Percentiles rank a stretch among this genome's conserved stretches.
Conservation (phyloP, 805 yeast genomes). For the Ogataea methanolica region DNA sequence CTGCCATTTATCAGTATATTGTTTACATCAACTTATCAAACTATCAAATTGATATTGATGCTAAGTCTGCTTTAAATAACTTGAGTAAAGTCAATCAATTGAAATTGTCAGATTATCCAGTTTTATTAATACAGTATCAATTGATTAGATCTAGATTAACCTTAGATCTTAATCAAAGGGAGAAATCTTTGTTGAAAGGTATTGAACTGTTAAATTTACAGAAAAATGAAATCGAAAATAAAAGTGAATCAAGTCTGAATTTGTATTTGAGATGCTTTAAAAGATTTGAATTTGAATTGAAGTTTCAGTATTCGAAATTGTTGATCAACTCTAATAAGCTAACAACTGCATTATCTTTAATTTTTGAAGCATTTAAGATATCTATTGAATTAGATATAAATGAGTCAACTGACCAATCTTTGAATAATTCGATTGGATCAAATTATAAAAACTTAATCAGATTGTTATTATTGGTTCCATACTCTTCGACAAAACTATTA, state of each 20-base stretch:
- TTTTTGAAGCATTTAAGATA: conserved; percentile 2
- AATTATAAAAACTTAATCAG: no score
- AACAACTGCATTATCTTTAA: background rate
- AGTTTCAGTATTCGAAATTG: conserved; percentile 2
- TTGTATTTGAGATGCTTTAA: background rate
- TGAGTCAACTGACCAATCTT: no score
- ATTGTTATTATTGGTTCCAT: no score
- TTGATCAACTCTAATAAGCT: conserved; percentile 1
- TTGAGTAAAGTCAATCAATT: conserved; percentile 12
- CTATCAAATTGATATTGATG: conserved; percentile 1
- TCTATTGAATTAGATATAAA: background rate
- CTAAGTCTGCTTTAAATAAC: conserved; percentile 1
- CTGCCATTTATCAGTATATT: conserved; percentile 7
- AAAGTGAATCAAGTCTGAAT: no score
- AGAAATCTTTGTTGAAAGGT: conserved; percentile 10
- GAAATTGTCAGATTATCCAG: conserved; percentile 9
- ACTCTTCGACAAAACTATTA: no score
- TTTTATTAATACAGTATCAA: conserved; percentile 6
- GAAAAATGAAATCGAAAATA: no score
- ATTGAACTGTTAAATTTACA: conserved; percentile 5
- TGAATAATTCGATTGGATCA: no score
- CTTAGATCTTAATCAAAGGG: conserved; percentile 6
- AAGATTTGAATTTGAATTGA: conserved; percentile 4
- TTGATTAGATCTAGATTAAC: conserved; percentile 7
- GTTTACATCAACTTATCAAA: conserved; percentile 10